Percentiles rank a stretch among this genome's conserved stretches.
These are phyloP conservation scores for Gymnopilus junonius DNA, from an alignment of 768 basidiomycete genomes.

Conservation along the genomic window DNA sequence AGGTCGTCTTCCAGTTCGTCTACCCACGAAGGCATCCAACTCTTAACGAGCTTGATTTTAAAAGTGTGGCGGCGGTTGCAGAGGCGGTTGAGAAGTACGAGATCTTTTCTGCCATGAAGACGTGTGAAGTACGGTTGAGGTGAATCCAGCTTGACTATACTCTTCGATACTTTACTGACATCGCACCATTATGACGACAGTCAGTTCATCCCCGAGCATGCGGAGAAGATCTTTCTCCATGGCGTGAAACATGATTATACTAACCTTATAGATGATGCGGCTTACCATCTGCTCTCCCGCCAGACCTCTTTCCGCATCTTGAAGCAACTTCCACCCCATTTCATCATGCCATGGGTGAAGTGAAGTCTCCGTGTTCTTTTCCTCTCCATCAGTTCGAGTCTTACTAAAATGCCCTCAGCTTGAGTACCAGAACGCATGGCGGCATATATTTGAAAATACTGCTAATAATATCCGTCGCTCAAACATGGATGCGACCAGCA, in stretches of 20 bases:
- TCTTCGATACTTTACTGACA: not conserved
- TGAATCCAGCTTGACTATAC: not conserved
- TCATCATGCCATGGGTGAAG: not conserved
- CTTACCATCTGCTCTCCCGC: not conserved
- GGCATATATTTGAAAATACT: no score
- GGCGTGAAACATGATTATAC: not conserved
- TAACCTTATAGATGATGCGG: not conserved
- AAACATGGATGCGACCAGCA: no score
- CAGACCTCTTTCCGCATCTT: not conserved
- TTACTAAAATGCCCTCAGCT: no score
- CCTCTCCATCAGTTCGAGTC: no score
- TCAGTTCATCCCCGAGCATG: not conserved
- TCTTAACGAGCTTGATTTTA: not conserved
- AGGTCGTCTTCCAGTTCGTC: not conserved
- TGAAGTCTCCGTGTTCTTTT: no score
- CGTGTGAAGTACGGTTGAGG: conserved; percentile 14
- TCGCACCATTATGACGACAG: not conserved
- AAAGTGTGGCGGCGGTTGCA: conserved; percentile 12
- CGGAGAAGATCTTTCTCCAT: not conserved
- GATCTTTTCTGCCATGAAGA: conserved; percentile 23
- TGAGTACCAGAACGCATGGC: not conserved
- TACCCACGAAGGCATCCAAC: not conserved
- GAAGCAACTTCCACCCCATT: not conserved
- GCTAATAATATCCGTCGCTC: no score
- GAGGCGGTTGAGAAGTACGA: conserved; percentile 26